Conservation (phyloP, 306 rosid species). For the Cucurbita pepo region DNA sequence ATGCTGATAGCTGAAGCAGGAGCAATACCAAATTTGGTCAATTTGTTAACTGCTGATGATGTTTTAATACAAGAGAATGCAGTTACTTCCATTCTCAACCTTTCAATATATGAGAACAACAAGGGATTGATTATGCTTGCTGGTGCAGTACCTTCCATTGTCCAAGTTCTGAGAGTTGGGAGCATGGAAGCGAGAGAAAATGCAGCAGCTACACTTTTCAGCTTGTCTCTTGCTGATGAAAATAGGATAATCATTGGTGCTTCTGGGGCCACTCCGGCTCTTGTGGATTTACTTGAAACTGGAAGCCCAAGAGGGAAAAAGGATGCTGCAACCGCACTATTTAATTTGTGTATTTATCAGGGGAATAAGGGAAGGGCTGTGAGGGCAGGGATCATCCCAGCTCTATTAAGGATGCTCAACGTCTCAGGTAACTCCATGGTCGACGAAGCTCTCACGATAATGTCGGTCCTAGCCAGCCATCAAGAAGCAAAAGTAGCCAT, state of each 20-base stretch:
- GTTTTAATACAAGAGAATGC: slow-evolving; percentile 72
- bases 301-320: slow-evolving; percentile 89
- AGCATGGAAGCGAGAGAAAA: slow-evolving; percentile 92
- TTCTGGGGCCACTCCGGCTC: slow-evolving; percentile 78
- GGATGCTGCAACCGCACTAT: slow-evolving; percentile 88
- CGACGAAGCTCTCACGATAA: slow-evolving; percentile 76
- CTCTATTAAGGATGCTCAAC: slow-evolving; percentile 71
- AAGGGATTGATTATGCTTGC: slow-evolving; percentile 94
- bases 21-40: slow-evolving; percentile 71
- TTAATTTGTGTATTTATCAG: slow-evolving; percentile 86
- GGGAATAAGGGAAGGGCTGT: slow-evolving; percentile 92
- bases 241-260: slow-evolving; percentile 90
- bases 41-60: slow-evolving; percentile 67
- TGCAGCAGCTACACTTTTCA: slow-evolving; percentile 87
- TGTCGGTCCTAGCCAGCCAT: slow-evolving; percentile 90
- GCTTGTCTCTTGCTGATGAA: slow-evolving; percentile 92
- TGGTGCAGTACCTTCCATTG: slow-evolving; percentile 86
- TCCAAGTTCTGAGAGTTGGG: slow-evolving; percentile 82
- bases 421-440: slow-evolving; percentile 70
- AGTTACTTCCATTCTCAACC: slow-evolving; percentile 85
- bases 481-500: slow-evolving; percentile 76
- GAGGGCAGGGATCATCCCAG: slow-evolving; percentile 60
- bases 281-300: slow-evolving; percentile 71
- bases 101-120: slow-evolving; percentile 80
- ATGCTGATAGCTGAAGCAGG: slow-evolving; percentile 89